These are phyloP conservation scores for Fonsecaea nubica DNA, from an alignment of 2,329 filamentous ascomycete species.

Conservation along the genomic window DNA sequence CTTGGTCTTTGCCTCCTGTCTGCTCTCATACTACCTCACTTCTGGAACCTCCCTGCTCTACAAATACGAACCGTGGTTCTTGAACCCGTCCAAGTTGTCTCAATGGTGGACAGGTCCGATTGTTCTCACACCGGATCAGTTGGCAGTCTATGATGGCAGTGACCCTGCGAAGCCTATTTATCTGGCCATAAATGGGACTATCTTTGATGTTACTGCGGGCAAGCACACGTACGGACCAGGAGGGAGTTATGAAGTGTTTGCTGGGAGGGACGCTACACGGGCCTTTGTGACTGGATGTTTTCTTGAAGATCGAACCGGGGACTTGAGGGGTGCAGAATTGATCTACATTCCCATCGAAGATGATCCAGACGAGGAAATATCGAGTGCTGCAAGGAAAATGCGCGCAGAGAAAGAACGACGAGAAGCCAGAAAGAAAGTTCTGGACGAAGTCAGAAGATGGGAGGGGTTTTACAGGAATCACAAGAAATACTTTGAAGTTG, in stretches of 20 bases:
- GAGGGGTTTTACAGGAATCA: constrained; percentile 79
- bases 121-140: constrained; percentile 75
- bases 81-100: constrained; percentile 63
- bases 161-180: constrained; percentile 80
- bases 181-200: constrained; percentile 76
- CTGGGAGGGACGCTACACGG: constrained; percentile 83
- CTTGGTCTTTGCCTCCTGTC: constrained; percentile 68
- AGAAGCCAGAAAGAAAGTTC: constrained; percentile 69
- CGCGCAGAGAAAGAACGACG: constrained; percentile 68
- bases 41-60: constrained; percentile 73
- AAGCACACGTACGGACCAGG: constrained; percentile 74
- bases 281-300: constrained; percentile 96
- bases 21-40: constrained; percentile 77
- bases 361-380: constrained; percentile 59
- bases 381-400: constrained; percentile 54
- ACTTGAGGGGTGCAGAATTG: constrained; percentile 84
- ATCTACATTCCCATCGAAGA: constrained; percentile 79
- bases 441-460: constrained; percentile 78
- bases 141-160: constrained; percentile 77
- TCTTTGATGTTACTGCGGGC: constrained; percentile 68
- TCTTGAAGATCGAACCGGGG: constrained; percentile 78
- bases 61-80: constrained; percentile 71
- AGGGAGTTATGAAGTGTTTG: constrained; percentile 85
- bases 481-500: constrained; percentile 81
- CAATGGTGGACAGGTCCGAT: constrained; percentile 66